Conservation (phyloP, 1,139 yeast genomes). For the Kurtzmaniella natalensis region DNA sequence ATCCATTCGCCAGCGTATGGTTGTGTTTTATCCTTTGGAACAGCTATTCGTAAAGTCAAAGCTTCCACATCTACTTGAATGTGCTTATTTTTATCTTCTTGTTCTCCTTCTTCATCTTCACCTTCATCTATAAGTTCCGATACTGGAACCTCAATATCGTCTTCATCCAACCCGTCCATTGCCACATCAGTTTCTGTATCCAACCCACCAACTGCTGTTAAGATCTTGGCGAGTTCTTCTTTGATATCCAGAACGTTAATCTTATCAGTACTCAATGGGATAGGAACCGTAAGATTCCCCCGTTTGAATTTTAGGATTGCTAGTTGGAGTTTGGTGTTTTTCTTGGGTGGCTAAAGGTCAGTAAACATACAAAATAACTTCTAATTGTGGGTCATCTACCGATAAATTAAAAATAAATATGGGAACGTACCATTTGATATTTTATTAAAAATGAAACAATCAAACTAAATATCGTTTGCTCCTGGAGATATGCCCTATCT, state of each 20-base stretch:
- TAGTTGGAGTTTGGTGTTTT: conserved; percentile 13
- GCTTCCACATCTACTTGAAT: conserved; percentile 12
- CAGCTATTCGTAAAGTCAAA: conserved; percentile 27
- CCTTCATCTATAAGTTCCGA: conserved; percentile 27
- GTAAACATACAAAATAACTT: no score
- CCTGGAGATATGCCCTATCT: no score
- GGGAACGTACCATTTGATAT: no score
- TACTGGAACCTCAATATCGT: conserved; percentile 24
- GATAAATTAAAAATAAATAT: no score
- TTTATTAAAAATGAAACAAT: no score
- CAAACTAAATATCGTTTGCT: no score
- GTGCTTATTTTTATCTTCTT: conserved; percentile 8
- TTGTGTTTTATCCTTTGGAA: conserved; percentile 36
- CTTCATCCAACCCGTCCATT: conserved; percentile 12
- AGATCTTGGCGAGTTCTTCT: conserved; percentile 27
- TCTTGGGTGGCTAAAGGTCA: conserved; percentile 31
- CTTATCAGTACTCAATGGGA: conserved; percentile 24
- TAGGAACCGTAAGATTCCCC: conserved; percentile 37
- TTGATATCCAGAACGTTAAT: conserved; percentile 11
- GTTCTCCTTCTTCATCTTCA: conserved; percentile 9
- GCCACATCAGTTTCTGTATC: conserved; percentile 13
- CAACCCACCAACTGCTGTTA: conserved; percentile 49
- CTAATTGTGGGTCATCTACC: no score
- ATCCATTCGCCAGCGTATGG: conserved; percentile 42
- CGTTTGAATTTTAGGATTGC: conserved; percentile 44